Percentiles rank a stretch among this genome's conserved stretches.
Conservation (phyloP, 2,329 filamentous ascomycete species). For the Erysiphe pisi region DNA sequence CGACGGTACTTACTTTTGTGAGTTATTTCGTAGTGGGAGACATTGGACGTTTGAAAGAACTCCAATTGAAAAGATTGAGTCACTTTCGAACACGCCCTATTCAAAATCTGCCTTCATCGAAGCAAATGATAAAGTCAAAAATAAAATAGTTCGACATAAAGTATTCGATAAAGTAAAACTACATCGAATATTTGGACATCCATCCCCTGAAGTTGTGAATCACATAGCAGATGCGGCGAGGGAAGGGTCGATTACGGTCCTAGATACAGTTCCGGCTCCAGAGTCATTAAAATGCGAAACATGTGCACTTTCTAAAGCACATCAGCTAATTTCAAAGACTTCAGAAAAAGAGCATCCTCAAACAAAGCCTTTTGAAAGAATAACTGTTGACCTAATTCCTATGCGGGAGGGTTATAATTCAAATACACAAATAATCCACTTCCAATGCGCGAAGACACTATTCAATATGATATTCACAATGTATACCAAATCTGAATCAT, state of each 20-base stretch:
- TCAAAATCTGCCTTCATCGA: too few relatives aligned
- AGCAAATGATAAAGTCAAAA: background rate
- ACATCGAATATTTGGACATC: background rate
- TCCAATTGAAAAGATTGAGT: background rate
- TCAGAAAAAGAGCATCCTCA: background rate
- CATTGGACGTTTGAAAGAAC: constrained; percentile 16
- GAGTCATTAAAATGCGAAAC: background rate
- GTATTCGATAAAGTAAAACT: background rate
- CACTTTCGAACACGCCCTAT: too few relatives aligned
- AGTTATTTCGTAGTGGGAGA: background rate
- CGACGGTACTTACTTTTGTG: background rate
- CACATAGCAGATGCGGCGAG: background rate
- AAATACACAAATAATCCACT: background rate
- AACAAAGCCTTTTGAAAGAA: background rate
- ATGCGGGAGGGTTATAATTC: background rate
- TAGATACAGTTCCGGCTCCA: background rate
- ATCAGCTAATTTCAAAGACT: background rate
- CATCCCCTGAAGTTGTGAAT: background rate
- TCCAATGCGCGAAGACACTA: background rate
- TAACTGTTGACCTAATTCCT: background rate
- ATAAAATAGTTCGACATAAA: background rate
- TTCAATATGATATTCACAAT: background rate
- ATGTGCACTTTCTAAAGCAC: constrained; percentile 12
- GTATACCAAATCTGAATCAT: constrained; percentile 5
- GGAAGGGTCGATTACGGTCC: background rate